A percentile compares a stretch with the other conserved stretches of the same genome.
phyloP scores from a whole-genome alignment of 768 basidiomycete species.

The Paxillus involutus region DNA sequence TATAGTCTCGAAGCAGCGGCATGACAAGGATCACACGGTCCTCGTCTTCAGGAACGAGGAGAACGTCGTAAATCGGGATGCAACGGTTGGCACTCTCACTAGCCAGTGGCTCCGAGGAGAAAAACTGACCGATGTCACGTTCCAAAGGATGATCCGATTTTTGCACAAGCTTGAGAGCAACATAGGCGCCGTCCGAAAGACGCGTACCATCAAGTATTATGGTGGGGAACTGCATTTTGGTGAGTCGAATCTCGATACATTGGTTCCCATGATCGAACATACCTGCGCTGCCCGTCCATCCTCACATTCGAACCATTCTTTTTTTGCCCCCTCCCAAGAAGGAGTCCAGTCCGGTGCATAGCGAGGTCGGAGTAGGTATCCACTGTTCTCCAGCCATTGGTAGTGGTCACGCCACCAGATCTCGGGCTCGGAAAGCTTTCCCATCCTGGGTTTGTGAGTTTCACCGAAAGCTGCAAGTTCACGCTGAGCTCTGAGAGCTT shows the following conservation, averaged over 20 bases:
- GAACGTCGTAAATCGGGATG: conserved; percentile 28
- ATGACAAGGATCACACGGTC: conserved; percentile 24
- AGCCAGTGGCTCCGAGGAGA: conserved; percentile 2
- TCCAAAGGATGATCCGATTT: conserved; percentile 22
- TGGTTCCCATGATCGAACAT: no score
- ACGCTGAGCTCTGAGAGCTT: no score
- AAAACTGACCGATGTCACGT: conserved; percentile 27
- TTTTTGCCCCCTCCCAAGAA: neutral
- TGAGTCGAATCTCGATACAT: no score
- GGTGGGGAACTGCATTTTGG: no score
- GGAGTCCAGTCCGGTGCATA: conserved; percentile 9
- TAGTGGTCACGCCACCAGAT: conserved; percentile 15
- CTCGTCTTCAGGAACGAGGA: conserved; percentile 15
- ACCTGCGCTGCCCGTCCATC: no score
- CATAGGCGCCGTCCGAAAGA: conserved; percentile 19
- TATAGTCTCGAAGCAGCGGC: conserved; percentile 32
- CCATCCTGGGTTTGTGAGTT: no score
- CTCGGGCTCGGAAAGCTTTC: conserved; percentile 7
- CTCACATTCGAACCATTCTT: neutral
- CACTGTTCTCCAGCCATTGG: conserved; percentile 10
- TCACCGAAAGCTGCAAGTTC: no score
- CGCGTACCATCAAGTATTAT: conserved; percentile 30
- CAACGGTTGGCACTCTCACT: conserved; percentile 32
- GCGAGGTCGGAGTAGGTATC: conserved; percentile 18
- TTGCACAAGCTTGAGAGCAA: conserved; percentile 28